Evolutionary conservation across 1,139 yeast genomes (phyloP), one percentile per base, ranked within the genome.

Genomic region (Meyerozyma carpophila): DNA sequence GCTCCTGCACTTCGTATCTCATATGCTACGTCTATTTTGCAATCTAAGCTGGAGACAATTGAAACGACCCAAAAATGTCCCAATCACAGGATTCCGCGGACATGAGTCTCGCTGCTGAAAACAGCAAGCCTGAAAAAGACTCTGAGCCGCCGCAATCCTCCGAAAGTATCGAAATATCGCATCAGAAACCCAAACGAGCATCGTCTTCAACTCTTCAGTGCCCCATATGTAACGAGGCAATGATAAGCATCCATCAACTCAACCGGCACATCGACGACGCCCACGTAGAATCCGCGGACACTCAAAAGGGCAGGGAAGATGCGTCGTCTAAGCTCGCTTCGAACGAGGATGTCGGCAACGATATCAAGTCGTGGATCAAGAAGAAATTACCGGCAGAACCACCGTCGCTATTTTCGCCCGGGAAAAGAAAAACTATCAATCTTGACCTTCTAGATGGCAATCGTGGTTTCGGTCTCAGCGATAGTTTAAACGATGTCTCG

Each of bases 201-300:
- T 31, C 34, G 5, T 31, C 34, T 14, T 1, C 37, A 11, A 34
- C 37, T 10, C 25, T 41, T n/a, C 39, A 26, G 20, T 88, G 96
- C 55, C 96, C 96, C 1, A 82, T 87, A 3, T 88, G 96, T 58
- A 61, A 68, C 20, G 86, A 81, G 49, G 48, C 65, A 1, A 81
- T 84, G 84, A 63, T 77, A 7, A 72, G 77, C 10, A 62, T 86
- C 39, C 50, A 58, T 16, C 84, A 80, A 48, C 66, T 88, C 48
- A 86, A 86, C 57, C 71, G 74, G 39, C 96, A 89, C 58, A 65
- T 89, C 26, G 96, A 88, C 57, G 86, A 77, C 46, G 75, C 63
- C 4, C 96, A 88, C 59, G 61, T 67, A 24, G 47, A 49, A 41
- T 37, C 44, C 31, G 10, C 42, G 8, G 38, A 44, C 38, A 43